Evolutionary conservation across 1,139 yeast species (phyloP), one percentile per base, ranked within the genome.

Genomic region (Lizanozyma gosingica): DNA sequence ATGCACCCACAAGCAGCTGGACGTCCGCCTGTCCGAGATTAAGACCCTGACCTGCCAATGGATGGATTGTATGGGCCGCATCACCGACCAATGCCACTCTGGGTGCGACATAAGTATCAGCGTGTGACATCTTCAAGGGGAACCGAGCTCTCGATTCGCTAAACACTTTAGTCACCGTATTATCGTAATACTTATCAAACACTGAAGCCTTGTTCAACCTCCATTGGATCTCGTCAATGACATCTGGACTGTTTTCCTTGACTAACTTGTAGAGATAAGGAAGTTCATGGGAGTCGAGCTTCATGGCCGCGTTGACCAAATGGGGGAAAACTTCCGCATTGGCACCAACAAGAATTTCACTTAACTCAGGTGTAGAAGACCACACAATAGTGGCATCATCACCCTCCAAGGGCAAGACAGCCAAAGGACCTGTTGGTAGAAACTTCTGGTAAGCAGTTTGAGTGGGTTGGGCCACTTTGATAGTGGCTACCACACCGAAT

Each of bases 1-100:
- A 57, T 0, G 94, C 85, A 1, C 59, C 65, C 1, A 82, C 78
- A 35, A 92, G 68, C 2, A 81, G 67, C 42, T 80, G 80, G 2
- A 86, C 96, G 55, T 92, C 99, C 33, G 83, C 80, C 58, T 90
- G 97, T n/a, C 98, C 98, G 95, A 92, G 88, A 58, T 92, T 92
- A 45, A 92, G 73, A 14, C 99, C 98, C 62, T 94, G 98, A 3
- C 99, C 99, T 2, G 97, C 97, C 44, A 92, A 69, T 2, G 99
- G 98, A 58, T 92, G 98, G 1, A 95, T 86, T 0, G 97, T 83
- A 52, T 92, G 99, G 0, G 97, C 98, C 1, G 99, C 98, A 61
- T 92, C 99, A 16, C 99, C 98, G 8, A 92, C 83, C 16, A 92
- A 67, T 0, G 97, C 98, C 32, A 90, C 75, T 49, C 98, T 71